phyloP scores from a whole-genome alignment of 192 early-diverging fungal species.

The Rhizophlyctis rosea region DNA sequence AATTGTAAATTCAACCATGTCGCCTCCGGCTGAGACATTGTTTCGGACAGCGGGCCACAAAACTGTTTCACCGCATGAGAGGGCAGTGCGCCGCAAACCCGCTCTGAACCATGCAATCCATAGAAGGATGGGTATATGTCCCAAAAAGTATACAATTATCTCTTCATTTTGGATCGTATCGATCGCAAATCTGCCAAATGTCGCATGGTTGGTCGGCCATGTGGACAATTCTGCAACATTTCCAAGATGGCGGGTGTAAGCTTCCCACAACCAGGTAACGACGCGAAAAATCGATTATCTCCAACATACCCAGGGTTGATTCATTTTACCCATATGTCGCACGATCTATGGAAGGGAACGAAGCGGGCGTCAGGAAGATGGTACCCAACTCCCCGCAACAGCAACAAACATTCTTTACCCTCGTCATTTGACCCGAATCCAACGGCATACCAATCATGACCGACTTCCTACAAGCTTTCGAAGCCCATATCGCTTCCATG shows the following conservation, averaged over 20 bases:
- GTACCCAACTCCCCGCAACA: neutral
- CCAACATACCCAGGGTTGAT: conserved; percentile 81
- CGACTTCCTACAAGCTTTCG: conserved; percentile 82
- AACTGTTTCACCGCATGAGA: too few species aligned
- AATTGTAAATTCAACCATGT: too few species aligned
- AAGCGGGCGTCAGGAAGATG: conserved; percentile 9
- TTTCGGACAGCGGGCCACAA: too few species aligned
- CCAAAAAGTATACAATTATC: too few species aligned
- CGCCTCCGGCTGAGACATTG: too few species aligned
- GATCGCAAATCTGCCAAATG: conserved; percentile 56
- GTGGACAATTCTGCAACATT: conserved; percentile 82
- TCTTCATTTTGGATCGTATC: too few species aligned
- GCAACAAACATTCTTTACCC: conserved; percentile 34
- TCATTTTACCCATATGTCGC: conserved; percentile 72
- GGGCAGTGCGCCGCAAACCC: too few species aligned
- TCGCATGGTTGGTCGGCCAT: conserved; percentile 93
- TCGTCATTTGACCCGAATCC: conserved; percentile 64
- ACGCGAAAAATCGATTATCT: neutral
- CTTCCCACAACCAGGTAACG: neutral
- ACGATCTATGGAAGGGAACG: conserved; percentile 66
- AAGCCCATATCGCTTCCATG: conserved; percentile 76
- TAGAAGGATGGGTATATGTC: too few species aligned
- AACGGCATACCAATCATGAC: conserved; percentile 91
- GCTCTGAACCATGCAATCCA: too few species aligned
- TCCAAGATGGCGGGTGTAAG: neutral